phyloP scores from a whole-genome alignment of 73 alveolate species.

The Tetrahymena borealis region DNA sequence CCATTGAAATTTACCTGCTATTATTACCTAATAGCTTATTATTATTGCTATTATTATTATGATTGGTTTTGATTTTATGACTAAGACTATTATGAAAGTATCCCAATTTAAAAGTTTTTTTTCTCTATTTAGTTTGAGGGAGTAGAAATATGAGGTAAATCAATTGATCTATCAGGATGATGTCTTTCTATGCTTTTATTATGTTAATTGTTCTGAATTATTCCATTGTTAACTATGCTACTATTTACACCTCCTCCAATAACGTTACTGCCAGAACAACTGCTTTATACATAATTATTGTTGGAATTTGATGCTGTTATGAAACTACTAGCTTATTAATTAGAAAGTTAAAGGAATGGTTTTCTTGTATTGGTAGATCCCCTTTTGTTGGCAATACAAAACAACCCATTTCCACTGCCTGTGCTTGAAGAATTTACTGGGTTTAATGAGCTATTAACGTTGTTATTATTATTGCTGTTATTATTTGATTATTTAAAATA shows the following conservation, averaged over 20 bases:
- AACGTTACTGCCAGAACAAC: neutral
- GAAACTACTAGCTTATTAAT: neutral
- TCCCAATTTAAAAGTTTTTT: neutral
- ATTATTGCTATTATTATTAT: neutral
- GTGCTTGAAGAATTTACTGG: neutral
- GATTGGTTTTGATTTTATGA: neutral
- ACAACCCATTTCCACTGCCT: neutral
- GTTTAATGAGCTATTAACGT: neutral
- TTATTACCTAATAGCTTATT: too few species aligned
- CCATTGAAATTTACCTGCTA: too few species aligned
- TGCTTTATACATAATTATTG: neutral
- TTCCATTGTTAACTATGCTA: neutral
- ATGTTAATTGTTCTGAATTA: neutral
- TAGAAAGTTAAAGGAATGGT: neutral
- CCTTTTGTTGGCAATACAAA: neutral
- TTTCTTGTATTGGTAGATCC: neutral
- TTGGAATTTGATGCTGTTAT: neutral
- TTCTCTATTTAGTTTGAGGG: neutral
- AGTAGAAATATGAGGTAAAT: neutral
- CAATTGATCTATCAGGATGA: neutral
- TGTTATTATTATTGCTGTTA: neutral
- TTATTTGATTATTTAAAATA: neutral
- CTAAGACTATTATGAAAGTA: neutral
- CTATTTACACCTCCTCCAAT: neutral
- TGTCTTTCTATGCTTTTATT: neutral